Conservation (phyloP, 1,139 yeast species). For the Saccharomyces pastorianus region DNA sequence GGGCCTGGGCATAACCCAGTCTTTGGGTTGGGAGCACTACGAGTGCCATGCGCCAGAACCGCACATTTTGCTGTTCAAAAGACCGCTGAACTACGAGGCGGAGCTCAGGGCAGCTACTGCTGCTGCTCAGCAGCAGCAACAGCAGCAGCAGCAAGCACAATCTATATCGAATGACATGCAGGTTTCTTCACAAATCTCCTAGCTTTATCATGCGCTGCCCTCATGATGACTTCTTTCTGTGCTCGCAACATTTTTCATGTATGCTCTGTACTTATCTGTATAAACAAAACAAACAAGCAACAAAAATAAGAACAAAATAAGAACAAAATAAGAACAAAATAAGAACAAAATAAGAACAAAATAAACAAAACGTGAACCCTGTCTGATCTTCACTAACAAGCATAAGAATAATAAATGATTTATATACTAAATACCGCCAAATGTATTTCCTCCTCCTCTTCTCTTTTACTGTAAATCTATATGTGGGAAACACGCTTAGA, state of each 20-base stretch:
- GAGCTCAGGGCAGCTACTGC: conserved; percentile 30
- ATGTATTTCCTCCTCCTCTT: neutral
- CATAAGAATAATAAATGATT: neutral
- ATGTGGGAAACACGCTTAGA: neutral
- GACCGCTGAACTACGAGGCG: conserved; percentile 40
- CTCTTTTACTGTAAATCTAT: neutral
- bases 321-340: neutral
- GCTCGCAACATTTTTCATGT: neutral
- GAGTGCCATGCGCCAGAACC: conserved; percentile 99
- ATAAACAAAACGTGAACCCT: too few species aligned
- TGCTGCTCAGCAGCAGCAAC: conserved; percentile 21
- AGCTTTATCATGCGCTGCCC: too few species aligned
- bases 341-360: neutral
- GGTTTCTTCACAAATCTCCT: neutral
- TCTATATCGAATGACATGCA: neutral
- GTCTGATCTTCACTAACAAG: neutral
- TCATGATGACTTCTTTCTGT: neutral
- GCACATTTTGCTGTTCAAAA: conserved; percentile 82
- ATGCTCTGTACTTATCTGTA: neutral
- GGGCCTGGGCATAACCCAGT: conserved; percentile 94
- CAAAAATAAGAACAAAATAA: neutral
- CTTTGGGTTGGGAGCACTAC: conserved; percentile 96
- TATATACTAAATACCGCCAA: neutral
- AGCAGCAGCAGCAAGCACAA: conserved; percentile 10
- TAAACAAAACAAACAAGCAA: neutral